phyloP scores from a whole-genome alignment of 2,329 filamentous ascomycete genomes.

The Cordyceps militaris region DNA sequence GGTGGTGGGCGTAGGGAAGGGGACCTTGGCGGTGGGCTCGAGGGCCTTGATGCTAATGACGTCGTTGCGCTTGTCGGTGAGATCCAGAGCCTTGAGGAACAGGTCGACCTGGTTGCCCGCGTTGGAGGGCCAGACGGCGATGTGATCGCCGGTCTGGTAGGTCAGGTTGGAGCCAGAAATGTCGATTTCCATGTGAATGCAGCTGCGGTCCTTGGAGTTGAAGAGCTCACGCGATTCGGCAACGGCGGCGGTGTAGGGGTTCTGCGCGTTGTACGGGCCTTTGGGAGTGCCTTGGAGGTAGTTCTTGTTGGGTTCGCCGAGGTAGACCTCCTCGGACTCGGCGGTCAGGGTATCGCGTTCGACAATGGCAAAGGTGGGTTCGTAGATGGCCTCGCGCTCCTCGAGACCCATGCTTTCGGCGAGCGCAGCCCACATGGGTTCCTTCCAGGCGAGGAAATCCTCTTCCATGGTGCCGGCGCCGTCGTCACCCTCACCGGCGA shows the following conservation, averaged over 20 bases:
- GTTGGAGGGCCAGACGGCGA: slow-evolving; percentile 96
- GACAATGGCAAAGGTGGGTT: slow-evolving; percentile 79
- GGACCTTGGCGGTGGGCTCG: slow-evolving; percentile 93
- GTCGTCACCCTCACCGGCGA: slow-evolving; percentile 91
- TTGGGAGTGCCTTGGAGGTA: slow-evolving; percentile 79
- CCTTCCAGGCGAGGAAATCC: slow-evolving; percentile 98
- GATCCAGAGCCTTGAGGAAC: slow-evolving; percentile 71
- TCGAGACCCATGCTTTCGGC: slow-evolving; percentile 78
- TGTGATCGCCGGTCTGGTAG: slow-evolving; percentile 96
- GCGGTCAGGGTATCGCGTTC: slow-evolving; percentile 67
- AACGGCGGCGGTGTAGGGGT: slow-evolving; percentile 94
- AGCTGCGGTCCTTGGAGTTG: slow-evolving; percentile 83
- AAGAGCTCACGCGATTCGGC: slow-evolving; percentile 87
- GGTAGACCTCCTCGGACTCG: slow-evolving; percentile 76
- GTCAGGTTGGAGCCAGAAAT: slow-evolving; percentile 80
- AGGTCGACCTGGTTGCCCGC: slow-evolving; percentile 86
- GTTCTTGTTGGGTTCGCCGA: slow-evolving; percentile 94
- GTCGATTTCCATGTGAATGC: slow-evolving; percentile 92
- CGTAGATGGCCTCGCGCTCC: slow-evolving; percentile 93
- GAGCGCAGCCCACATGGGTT: slow-evolving; percentile 93
- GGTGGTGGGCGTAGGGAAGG: slow-evolving; percentile 93
- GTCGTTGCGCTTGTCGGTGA: slow-evolving; percentile 67
- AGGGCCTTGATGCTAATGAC: slow-evolving; percentile 87
- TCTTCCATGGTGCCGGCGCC: slow-evolving; percentile 99
- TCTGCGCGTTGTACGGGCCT: slow-evolving; percentile 92